Percentiles rank a stretch among this genome's conserved stretches.
phyloP scores from a whole-genome alignment of 768 basidiomycete genomes.

The Pisolithus orientalis region DNA sequence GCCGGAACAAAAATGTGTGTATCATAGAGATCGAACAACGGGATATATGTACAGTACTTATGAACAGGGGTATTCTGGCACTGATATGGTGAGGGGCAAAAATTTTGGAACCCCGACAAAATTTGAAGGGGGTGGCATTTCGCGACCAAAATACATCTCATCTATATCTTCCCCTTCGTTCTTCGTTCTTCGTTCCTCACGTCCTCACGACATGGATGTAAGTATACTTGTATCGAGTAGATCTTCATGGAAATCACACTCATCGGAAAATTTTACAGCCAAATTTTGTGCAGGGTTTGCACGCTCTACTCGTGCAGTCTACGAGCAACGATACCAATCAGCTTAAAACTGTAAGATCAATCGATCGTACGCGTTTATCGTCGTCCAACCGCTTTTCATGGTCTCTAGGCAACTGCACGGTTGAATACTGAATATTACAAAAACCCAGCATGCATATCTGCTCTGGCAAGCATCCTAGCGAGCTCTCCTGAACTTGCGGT shows the following conservation, averaged over 20 bases:
- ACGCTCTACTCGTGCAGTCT: conserved; percentile 80
- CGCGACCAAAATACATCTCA: conserved; percentile 21
- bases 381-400: conserved; percentile 6
- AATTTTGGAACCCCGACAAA: conserved; percentile 53
- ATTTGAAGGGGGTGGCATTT: conserved; percentile 27
- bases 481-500: conserved; percentile 81
- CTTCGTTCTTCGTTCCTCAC: conserved; percentile 21
- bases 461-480: conserved; percentile 80
- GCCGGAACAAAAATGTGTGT: too few species aligned
- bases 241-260: conserved; percentile 3
- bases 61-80: too few species aligned
- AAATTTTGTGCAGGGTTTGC: conserved; percentile 72
- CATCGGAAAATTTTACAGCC: conserved; percentile 35
- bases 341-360: conserved; percentile 75
- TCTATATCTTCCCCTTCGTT: conserved; percentile 19
- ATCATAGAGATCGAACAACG: too few species aligned
- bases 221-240: conserved; percentile 6
- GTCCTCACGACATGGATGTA: conserved; percentile 24
- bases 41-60: too few species aligned
- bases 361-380: conserved; percentile 21
- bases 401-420: conserved; percentile 74
- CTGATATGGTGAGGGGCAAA: conserved; percentile 11
- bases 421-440: conserved; percentile 94
- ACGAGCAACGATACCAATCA: conserved; percentile 77
- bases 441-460: conserved; percentile 83